Evolutionary conservation across 768 basidiomycete species (phyloP), one percentile per base, ranked within the genome.

Genomic region (Russula vinacea): DNA sequence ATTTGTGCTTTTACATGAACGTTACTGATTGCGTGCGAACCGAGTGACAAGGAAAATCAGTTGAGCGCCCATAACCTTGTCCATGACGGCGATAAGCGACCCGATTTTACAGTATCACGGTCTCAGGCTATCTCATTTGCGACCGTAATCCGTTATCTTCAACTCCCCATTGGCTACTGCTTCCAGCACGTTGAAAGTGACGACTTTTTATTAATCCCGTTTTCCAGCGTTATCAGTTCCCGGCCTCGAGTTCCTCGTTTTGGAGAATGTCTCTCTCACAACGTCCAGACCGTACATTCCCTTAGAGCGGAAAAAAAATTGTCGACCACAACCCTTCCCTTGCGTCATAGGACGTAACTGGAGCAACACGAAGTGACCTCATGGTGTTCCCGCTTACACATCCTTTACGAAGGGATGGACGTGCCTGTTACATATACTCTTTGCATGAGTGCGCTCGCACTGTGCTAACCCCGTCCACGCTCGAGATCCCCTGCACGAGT

Each of bases 341-440:
- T 60, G 64, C 54, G 58, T 60, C 58, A 59, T 53, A 56, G 64
- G 64, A 65, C 64, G 53, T 65, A 65, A 60, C 58, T 35, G 29
- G 24, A 56, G 8, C 50, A 37, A 59, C 45, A 60, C 13, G 58
- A 64, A 56, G 58, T 42, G 54, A 22, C 58, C 64, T 56, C 64
- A 56, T 65, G 37, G 16, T n/a, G 10, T 40, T 56, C 29, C 32
- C 33, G 35, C 37, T 42, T 45, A 42, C 32, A 51, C 35, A 52
- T 32, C 19, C 19, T 44, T 49, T 40, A 54, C 26, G 42, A 52
- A 53, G 50, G 42, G 42, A 22, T 33, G 24, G 39, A 50, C 16
- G 24, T 58, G 42, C 51, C 32, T 33, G 56, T 32, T 47, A 58
- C 62, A 50, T 51, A 56, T 57, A 29, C 62, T 26, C 53, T 17